phyloP scores from a whole-genome alignment of 78 protist genomes.

The Dictyostelium firmibasis region DNA sequence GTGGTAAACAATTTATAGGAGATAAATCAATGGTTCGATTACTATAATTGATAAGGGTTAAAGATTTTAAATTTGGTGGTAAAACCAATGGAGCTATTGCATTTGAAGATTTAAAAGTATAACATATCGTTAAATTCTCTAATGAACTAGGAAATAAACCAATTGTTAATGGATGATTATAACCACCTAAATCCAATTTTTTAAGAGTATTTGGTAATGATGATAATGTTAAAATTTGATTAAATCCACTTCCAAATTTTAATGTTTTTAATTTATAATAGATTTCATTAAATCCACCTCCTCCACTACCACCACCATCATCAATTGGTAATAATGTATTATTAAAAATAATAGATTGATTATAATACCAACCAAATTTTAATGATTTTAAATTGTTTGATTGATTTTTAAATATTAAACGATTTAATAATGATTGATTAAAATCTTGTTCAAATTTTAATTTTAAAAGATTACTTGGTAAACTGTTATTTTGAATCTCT shows the following conservation, averaged over 20 bases:
- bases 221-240: not conserved
- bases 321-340: too few relatives aligned
- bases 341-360: not conserved
- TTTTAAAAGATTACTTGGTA: not conserved
- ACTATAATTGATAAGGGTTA: not conserved
- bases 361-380: not conserved
- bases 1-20: not conserved
- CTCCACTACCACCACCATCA: too few relatives aligned
- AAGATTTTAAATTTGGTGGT: not conserved
- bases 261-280: not conserved
- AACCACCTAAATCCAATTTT: not conserved
- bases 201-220: not conserved
- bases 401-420: not conserved
- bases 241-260: not conserved
- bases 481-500: not conserved
- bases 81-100: not conserved
- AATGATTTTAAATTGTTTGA: not conserved
- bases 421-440: not conserved
- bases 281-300: not conserved
- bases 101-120: not conserved
- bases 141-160: not conserved
- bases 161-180: not conserved
- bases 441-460: not conserved
- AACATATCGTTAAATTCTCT: not conserved
- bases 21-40: not conserved